These are phyloP conservation scores for Xylariaceae sp. DNA, from an alignment of 2,329 filamentous ascomycete genomes.

Conservation along the genomic window DNA sequence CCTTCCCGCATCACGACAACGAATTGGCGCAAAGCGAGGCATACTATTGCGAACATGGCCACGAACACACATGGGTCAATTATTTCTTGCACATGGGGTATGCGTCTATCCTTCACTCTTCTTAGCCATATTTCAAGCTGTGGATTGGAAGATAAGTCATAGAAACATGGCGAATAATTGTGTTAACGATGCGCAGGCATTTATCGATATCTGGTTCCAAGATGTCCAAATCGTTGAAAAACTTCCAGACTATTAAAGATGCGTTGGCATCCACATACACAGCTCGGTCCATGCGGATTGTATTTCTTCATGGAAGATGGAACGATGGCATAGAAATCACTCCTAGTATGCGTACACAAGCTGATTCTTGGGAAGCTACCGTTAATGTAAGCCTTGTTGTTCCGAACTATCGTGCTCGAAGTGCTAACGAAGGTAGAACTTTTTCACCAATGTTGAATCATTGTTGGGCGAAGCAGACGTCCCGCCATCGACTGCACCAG, in stretches of 20 bases:
- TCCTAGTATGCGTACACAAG: constrained; percentile 72
- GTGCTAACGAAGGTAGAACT: constrained; percentile 42
- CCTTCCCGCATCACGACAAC: constrained; percentile 91
- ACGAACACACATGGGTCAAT: constrained; percentile 79
- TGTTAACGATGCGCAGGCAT: constrained; percentile 43
- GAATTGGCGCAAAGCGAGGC: constrained; percentile 75
- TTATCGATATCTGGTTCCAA: constrained; percentile 85
- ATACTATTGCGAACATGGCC: constrained; percentile 54
- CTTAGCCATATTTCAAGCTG: background rate
- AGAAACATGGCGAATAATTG: background rate
- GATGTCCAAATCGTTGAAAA: constrained; percentile 95
- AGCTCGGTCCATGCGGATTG: constrained; percentile 74
- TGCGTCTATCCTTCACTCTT: background rate
- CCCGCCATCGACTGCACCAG: constrained; percentile 22
- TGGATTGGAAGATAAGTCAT: background rate
- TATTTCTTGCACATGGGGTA: constrained; percentile 91
- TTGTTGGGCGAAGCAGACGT: constrained; percentile 46
- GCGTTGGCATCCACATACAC: constrained; percentile 71
- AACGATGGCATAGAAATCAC: constrained; percentile 90
- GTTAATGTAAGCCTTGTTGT: constrained; percentile 53
- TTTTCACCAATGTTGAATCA: constrained; percentile 57
- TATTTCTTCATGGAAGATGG: constrained; percentile 87
- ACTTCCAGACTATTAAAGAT: constrained; percentile 90
- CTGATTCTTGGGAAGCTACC: constrained; percentile 75
- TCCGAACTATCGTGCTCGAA: background rate